Conservation (phyloP, 306 rosid genomes). For the Quercus ilex region DNA sequence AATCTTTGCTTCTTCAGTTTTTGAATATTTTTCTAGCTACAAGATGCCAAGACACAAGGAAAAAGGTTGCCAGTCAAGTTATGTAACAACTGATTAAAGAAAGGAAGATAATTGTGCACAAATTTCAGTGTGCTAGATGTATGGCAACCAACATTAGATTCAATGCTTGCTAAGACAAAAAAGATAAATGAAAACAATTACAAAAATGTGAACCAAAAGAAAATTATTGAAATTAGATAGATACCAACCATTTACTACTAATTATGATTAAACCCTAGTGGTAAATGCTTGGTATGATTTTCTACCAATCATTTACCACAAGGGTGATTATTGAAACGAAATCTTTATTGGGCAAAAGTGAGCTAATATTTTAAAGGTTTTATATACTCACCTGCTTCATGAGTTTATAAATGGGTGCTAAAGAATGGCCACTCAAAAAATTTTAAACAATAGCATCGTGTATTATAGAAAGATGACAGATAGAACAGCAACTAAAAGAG, state of each 20-base stretch:
- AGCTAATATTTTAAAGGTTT: too few relatives aligned
- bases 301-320: too few relatives aligned
- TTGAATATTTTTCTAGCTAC: slow-evolving; percentile 84
- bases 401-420: not conserved
- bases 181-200: not conserved
- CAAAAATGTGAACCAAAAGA: not conserved
- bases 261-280: not conserved
- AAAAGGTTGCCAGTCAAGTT: slow-evolving; percentile 15
- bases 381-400: too few relatives aligned
- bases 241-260: not conserved
- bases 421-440: not conserved
- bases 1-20: slow-evolving; percentile 86
- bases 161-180: slow-evolving; percentile 1
- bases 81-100: not conserved
- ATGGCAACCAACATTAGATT: slow-evolving; percentile 6
- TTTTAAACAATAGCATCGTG: not conserved
- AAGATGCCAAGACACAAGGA: slow-evolving; percentile 3
- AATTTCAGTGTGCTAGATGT: not conserved
- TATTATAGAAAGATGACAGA: not conserved
- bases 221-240: not conserved
- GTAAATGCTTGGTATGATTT: too few relatives aligned
- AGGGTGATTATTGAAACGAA: too few relatives aligned
- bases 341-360: too few relatives aligned
- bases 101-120: not conserved
- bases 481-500: not conserved